Base-by-base conservation (phyloP, 164 flowering plant genomes). In the Pachysandra terminalis region DNA sequence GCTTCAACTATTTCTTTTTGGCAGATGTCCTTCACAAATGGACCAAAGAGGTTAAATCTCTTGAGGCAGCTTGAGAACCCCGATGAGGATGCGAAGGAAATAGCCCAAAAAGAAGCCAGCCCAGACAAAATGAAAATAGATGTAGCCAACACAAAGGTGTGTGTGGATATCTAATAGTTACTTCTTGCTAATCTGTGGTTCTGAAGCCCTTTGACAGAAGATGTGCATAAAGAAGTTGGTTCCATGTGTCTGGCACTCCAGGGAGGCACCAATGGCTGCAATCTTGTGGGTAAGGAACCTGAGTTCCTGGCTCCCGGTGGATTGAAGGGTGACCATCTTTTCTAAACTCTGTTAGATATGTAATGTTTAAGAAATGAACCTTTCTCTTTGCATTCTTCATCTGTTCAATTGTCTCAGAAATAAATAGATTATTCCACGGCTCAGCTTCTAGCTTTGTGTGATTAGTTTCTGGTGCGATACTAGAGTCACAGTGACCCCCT, bases 21-120 rank as follows among this genome's bases (percentile, higher is more conserved):
- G 45, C 82, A 84, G 88, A 84, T 84, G 63, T 86, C 88, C 8
- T 84, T 86, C 45, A 83, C 87, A 4, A 86, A 86, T 71, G 90
- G 86, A 68, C 71, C 83, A 7, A 86, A 88, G 69, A 84, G 89
- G 73, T 67, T 88, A 76, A 81, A 82, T 61, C 90, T 86, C 62
- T 76, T 86, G 81, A 84, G 93, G 83, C 87, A 86, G 81, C 87
- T 88, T 61, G 82, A 88, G 77, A 80, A 66, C 60, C 56, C 75
- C 13, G 66, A 68, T 19, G 84, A 81, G 68, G 73, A 75, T 61
- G 59, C 23, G 85, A 83, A 55, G 87, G 79, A 65, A 19, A 40
- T 40, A 40, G 10, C 45, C 45, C 10, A 10, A 40, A 40, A 5
- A 40, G 45, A 40, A 40, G 45, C 45, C n/a, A 40, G 10, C 45